Percentiles rank a stretch among this genome's conserved stretches.
These are phyloP conservation scores for Trichomonascaceae sp. DNA, from an alignment of 1,139 yeast genomes.

Conservation along the genomic window DNA sequence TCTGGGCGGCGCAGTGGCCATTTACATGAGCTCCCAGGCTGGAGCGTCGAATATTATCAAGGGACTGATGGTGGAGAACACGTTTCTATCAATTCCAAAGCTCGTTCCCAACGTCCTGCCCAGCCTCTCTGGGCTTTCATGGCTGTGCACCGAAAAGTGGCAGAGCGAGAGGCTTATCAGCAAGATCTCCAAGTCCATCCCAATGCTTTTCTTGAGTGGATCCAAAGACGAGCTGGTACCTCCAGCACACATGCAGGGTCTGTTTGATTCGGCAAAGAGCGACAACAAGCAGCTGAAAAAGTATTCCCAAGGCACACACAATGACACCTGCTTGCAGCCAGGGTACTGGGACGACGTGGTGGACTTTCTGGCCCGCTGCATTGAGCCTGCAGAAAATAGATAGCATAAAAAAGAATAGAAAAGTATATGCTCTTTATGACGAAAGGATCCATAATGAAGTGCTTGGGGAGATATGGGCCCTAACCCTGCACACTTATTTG, in stretches of 20 bases:
- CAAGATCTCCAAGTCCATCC: constrained; percentile 39
- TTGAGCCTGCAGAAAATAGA: constrained; percentile 15
- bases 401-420: too few species aligned
- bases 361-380: constrained; percentile 39
- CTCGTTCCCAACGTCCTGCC: constrained; percentile 82
- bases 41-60: constrained; percentile 34
- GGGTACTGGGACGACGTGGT: constrained; percentile 62
- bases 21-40: constrained; percentile 52
- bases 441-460: too few species aligned
- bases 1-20: constrained; percentile 90
- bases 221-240: constrained; percentile 83
- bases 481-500: too few species aligned
- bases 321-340: constrained; percentile 63
- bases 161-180: constrained; percentile 54
- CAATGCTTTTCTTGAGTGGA: constrained; percentile 64
- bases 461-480: too few species aligned
- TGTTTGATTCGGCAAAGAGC: constrained; percentile 31
- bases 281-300: constrained; percentile 27
- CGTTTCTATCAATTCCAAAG: constrained; percentile 65
- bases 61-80: constrained; percentile 72
- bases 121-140: constrained; percentile 39
- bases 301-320: constrained; percentile 56
- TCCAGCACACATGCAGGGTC: constrained; percentile 60
- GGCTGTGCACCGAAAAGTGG: constrained; percentile 73
- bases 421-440: too few species aligned